These are phyloP conservation scores for Fomitopsis palustris DNA, from an alignment of 1,284 basidiomycete species.

Conservation along the genomic window DNA sequence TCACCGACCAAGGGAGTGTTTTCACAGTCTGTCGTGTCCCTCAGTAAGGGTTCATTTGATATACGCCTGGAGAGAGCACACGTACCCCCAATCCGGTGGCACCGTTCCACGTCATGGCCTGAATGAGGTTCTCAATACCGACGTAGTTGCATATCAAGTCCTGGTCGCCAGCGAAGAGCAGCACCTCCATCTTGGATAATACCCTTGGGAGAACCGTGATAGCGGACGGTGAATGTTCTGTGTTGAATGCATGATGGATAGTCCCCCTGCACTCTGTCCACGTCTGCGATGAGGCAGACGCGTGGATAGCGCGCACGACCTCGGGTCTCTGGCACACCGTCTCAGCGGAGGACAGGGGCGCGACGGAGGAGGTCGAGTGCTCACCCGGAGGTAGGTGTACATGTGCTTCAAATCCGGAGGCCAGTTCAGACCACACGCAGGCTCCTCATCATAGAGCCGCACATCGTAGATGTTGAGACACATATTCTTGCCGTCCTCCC, in stretches of 20 bases:
- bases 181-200: slow-evolving; percentile 75
- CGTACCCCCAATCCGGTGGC: slow-evolving; percentile 81
- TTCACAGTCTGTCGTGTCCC: slow-evolving; percentile 55
- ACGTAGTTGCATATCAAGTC: slow-evolving; percentile 97
- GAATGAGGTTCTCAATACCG: slow-evolving; percentile 85
- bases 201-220: slow-evolving; percentile 80
- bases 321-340: slow-evolving; percentile 51
- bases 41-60: slow-evolving; percentile 2
- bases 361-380: slow-evolving; percentile 27
- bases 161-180: slow-evolving; percentile 94
- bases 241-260: slow-evolving; percentile 65
- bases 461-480: slow-evolving; percentile 98
- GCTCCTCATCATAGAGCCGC: slow-evolving; percentile 77
- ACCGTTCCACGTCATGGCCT: slow-evolving; percentile 83
- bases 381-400: slow-evolving; percentile 76
- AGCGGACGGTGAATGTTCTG: slow-evolving; percentile 61
- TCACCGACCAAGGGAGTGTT: slow-evolving; percentile 79
- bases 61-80: slow-evolving; percentile 12
- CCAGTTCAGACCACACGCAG: slow-evolving; percentile 99
- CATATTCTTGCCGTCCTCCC: slow-evolving; percentile 66
- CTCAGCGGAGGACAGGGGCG: slow-evolving; percentile 2
- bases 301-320: slow-evolving; percentile 84
- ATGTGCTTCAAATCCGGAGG: slow-evolving; percentile 84
- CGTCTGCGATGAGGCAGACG: slow-evolving; percentile 68
- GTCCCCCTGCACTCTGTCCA: slow-evolving; percentile 88